Conservation (phyloP, 805 yeast species). For the Komagataella phaffii region DNA sequence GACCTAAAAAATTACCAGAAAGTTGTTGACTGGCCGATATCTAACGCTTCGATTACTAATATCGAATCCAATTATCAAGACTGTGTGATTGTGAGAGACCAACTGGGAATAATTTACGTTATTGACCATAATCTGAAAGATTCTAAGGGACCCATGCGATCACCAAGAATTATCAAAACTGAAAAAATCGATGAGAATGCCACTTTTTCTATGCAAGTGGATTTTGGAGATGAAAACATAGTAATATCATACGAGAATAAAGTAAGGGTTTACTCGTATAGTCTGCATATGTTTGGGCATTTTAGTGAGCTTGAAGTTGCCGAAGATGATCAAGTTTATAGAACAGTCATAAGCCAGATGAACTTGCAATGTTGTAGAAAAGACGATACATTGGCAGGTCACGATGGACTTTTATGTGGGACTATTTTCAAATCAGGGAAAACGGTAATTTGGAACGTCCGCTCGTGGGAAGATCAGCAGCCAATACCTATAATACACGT, state of each 20-base stretch:
- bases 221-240: slow-evolving; percentile 17
- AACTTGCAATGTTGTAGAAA: slow-evolving; percentile 5
- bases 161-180: neutral
- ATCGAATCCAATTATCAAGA: slow-evolving; percentile 17
- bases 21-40: slow-evolving; percentile 5
- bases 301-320: neutral
- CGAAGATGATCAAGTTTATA: slow-evolving; percentile 6
- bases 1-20: slow-evolving; percentile 12
- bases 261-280: slow-evolving; percentile 11
- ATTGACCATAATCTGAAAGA: slow-evolving; percentile 9
- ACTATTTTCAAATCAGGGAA: slow-evolving; percentile 25
- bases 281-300: slow-evolving; percentile 2
- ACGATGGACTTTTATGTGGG: slow-evolving; percentile 26
- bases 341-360: slow-evolving; percentile 12
- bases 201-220: slow-evolving; percentile 11
- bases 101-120: slow-evolving; percentile 11
- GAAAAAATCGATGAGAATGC: slow-evolving; percentile 2
- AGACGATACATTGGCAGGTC: slow-evolving; percentile 17
- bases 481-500: slow-evolving; percentile 2
- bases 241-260: slow-evolving; percentile 8
- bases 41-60: slow-evolving; percentile 8
- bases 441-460: slow-evolving; percentile 27
- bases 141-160: neutral
- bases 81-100: slow-evolving; percentile 10
- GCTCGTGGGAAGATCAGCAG: slow-evolving; percentile 10